Percentiles rank a stretch among this genome's conserved stretches.
These are phyloP conservation scores for Pogostemon cablin DNA, from an alignment of 257 asterid genomes.

Conservation along the genomic window DNA sequence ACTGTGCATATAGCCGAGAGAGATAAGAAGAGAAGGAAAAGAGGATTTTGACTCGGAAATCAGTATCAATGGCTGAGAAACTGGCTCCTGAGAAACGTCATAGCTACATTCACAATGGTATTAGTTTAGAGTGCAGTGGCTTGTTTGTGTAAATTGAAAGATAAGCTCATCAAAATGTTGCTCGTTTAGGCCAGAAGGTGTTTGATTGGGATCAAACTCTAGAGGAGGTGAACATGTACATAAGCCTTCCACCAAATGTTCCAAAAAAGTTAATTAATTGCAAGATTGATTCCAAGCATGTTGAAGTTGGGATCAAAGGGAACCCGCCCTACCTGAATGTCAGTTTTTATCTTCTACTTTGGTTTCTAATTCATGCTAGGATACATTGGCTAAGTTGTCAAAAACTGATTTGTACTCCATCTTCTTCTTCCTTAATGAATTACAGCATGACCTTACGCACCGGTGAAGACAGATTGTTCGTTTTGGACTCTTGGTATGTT, in stretches of 20 bases:
- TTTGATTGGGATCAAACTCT: conserved; percentile 99
- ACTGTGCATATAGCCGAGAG: background rate
- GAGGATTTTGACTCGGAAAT: background rate
- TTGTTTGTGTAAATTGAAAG: background rate
- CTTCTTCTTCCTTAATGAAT: conserved; percentile 17
- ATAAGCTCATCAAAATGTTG: conserved; percentile 18
- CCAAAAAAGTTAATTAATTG: conserved; percentile 81
- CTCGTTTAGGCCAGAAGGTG: conserved; percentile 77
- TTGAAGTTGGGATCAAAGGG: conserved; percentile 96
- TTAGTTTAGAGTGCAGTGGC: background rate
- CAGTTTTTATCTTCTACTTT: conserved; percentile 28
- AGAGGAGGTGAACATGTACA: conserved; percentile 95
- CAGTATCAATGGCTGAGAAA: conserved; percentile 72
- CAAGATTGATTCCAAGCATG: conserved; percentile 74
- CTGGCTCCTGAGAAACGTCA: conserved; percentile 54
- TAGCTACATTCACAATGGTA: conserved; percentile 63
- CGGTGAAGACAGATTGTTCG: conserved; percentile 93
- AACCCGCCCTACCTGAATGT: conserved; percentile 93
- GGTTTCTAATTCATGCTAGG: background rate
- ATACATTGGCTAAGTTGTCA: conserved; percentile 4
- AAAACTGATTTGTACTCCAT: conserved; percentile 12
- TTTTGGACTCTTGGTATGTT: conserved; percentile 93
- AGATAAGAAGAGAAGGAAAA: background rate
- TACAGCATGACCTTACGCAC: conserved; percentile 54
- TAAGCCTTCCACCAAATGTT: conserved; percentile 76